Percentiles rank a stretch among this genome's conserved stretches.
Conservation (phyloP, 495 filamentous ascomycete genomes). For the Lasiosphaeriaceae sp. region DNA sequence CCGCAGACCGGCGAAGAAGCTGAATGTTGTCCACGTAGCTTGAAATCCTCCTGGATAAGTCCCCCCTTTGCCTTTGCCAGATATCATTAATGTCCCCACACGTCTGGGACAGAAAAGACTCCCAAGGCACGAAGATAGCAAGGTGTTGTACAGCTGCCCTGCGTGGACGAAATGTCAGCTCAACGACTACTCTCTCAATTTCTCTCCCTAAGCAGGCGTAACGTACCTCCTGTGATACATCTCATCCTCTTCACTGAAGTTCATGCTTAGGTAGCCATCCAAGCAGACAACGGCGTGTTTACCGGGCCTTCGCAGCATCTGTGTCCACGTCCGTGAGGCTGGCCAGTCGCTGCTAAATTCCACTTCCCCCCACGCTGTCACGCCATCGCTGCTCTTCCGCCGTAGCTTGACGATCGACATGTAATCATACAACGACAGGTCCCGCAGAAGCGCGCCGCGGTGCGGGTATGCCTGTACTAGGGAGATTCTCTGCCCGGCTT, state of each 20-base stretch:
- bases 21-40: background rate
- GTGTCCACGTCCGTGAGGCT: background rate
- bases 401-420: background rate
- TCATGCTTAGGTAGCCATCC: constrained; percentile 1
- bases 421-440: background rate
- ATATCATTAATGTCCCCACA: background rate
- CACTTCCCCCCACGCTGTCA: background rate
- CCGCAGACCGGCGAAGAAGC: constrained; percentile 2
- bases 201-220: background rate
- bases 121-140: background rate
- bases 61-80: background rate
- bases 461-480: background rate
- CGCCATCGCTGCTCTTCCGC: background rate
- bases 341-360: background rate
- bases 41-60: background rate
- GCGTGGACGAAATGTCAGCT: background rate
- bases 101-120: background rate
- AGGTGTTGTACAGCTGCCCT: constrained; percentile 1
- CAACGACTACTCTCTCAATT: background rate
- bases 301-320: background rate
- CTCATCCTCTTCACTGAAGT: constrained; percentile 2
- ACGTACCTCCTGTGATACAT: background rate
- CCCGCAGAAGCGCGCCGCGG: background rate
- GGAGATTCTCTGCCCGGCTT: background rate
- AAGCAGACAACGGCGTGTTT: constrained; percentile 1